These are phyloP conservation scores for Candida ipomoeae DNA, from an alignment of 805 yeast species.

Conservation along the genomic window DNA sequence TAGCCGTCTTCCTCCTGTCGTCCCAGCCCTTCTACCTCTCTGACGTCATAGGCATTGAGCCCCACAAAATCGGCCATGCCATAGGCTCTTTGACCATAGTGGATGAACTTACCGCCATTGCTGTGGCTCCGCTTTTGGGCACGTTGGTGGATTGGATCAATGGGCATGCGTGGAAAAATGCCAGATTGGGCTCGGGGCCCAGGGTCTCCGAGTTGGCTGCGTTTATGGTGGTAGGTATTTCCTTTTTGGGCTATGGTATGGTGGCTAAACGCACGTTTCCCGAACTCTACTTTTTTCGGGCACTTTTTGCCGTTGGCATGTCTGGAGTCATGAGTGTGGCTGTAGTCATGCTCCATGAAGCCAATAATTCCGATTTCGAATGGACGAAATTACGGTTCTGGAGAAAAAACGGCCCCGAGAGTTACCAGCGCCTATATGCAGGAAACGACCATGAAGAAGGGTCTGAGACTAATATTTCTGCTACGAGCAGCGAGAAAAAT, in stretches of 20 bases:
- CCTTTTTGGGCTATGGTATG: slow-evolving; percentile 47
- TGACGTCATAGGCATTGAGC: slow-evolving; percentile 26
- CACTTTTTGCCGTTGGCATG: slow-evolving; percentile 60
- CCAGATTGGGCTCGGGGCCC: slow-evolving; percentile 40
- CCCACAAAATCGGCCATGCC: slow-evolving; percentile 27
- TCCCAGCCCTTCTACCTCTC: slow-evolving; percentile 39
- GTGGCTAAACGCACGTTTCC: slow-evolving; percentile 41
- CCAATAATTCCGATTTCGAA: slow-evolving; percentile 42
- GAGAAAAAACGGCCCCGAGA: slow-evolving; percentile 33
- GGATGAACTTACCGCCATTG: slow-evolving; percentile 56
- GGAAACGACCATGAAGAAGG: too few species aligned
- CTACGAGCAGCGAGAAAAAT: slow-evolving; percentile 8
- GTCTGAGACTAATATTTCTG: too few species aligned
- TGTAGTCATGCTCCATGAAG: slow-evolving; percentile 56
- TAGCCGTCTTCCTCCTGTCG: slow-evolving; percentile 37
- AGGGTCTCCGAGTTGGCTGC: slow-evolving; percentile 49
- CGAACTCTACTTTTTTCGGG: slow-evolving; percentile 45
- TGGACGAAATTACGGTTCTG: slow-evolving; percentile 27
- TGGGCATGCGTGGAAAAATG: slow-evolving; percentile 11
- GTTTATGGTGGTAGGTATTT: slow-evolving; percentile 42
- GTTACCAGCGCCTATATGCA: too few species aligned
- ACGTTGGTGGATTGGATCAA: slow-evolving; percentile 53
- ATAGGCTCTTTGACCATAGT: slow-evolving; percentile 42
- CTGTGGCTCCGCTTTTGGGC: slow-evolving; percentile 59
- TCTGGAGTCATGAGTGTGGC: slow-evolving; percentile 52